phyloP scores from a whole-genome alignment of 1,284 basidiomycete species.

The Xerocomus minutiporus region DNA sequence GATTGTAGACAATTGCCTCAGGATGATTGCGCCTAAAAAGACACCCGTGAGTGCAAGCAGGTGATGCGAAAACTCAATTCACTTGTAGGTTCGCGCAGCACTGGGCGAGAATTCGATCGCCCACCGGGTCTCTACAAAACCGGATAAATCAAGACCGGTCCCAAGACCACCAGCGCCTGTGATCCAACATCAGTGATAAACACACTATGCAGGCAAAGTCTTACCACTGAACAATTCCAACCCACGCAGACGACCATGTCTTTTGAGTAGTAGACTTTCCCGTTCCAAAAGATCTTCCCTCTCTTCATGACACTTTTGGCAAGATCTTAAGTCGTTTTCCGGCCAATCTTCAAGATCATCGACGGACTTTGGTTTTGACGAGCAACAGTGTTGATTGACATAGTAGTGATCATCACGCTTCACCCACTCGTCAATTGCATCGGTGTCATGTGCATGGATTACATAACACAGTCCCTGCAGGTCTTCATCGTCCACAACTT shows the following conservation, averaged over 20 bases:
- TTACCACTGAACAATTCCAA: slow-evolving; percentile 64
- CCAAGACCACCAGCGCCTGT: slow-evolving; percentile 68
- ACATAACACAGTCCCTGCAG: slow-evolving; percentile 51
- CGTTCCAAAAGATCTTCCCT: slow-evolving; percentile 29
- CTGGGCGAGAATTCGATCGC: slow-evolving; percentile 62
- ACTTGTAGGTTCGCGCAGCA: slow-evolving; percentile 60
- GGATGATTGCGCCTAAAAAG: slow-evolving; percentile 54
- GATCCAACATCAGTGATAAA: slow-evolving; percentile 7
- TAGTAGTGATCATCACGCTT: slow-evolving; percentile 52
- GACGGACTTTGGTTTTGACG: slow-evolving; percentile 14
- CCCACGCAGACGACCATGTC: slow-evolving; percentile 45
- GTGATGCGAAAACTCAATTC: slow-evolving; percentile 15
- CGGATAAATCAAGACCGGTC: slow-evolving; percentile 55
- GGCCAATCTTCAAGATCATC: slow-evolving; percentile 32
- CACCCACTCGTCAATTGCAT: slow-evolving; percentile 45
- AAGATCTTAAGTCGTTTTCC: slow-evolving; percentile 31
- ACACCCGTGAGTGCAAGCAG: slow-evolving; percentile 3
- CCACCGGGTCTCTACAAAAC: slow-evolving; percentile 58
- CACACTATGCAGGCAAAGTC: slow-evolving; percentile 3
- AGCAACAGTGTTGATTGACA: slow-evolving; percentile 35
- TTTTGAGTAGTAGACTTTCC: slow-evolving; percentile 30
- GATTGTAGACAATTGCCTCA: slow-evolving; percentile 54
- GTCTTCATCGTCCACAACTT: slow-evolving; percentile 31
- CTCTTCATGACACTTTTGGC: slow-evolving; percentile 36
- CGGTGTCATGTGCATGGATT: slow-evolving; percentile 24